phyloP scores from a whole-genome alignment of 2,329 filamentous ascomycete genomes.

The Colletotrichum melonis region DNA sequence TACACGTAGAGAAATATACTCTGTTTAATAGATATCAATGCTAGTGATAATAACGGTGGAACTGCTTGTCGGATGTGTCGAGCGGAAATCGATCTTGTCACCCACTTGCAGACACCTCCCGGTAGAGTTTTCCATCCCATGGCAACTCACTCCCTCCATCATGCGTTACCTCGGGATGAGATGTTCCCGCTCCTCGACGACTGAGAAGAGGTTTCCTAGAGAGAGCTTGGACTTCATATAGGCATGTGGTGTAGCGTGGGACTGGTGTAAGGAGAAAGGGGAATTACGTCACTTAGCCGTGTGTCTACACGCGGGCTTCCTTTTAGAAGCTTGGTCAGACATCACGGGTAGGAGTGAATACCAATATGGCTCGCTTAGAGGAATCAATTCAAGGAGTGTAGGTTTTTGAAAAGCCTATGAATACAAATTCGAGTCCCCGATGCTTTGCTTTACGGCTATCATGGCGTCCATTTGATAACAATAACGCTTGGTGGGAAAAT shows the following conservation, averaged over 20 bases:
- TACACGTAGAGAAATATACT: too few relatives aligned
- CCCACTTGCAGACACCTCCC: too few relatives aligned
- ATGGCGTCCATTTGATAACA: not conserved
- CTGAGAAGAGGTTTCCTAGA: not conserved
- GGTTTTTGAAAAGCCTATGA: not conserved
- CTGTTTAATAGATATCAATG: too few relatives aligned
- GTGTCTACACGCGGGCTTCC: not conserved
- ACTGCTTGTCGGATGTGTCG: too few relatives aligned
- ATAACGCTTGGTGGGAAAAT: not conserved
- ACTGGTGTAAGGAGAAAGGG: not conserved
- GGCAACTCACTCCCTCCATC: not conserved
- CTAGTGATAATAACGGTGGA: too few relatives aligned
- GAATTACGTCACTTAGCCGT: not conserved
- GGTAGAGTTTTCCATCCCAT: not conserved
- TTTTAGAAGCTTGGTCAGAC: not conserved
- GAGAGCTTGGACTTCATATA: not conserved
- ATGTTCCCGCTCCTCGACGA: not conserved
- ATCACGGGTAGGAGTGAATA: not conserved
- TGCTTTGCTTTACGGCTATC: not conserved
- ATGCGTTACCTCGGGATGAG: not conserved
- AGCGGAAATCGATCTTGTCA: too few relatives aligned
- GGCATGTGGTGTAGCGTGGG: not conserved
- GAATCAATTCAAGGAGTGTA: constrained; percentile 10
- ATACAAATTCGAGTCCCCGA: not conserved
- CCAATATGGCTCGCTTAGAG: not conserved